phyloP scores from a whole-genome alignment of 2,329 filamentous ascomycete genomes.

The Fusarium caatingaense region DNA sequence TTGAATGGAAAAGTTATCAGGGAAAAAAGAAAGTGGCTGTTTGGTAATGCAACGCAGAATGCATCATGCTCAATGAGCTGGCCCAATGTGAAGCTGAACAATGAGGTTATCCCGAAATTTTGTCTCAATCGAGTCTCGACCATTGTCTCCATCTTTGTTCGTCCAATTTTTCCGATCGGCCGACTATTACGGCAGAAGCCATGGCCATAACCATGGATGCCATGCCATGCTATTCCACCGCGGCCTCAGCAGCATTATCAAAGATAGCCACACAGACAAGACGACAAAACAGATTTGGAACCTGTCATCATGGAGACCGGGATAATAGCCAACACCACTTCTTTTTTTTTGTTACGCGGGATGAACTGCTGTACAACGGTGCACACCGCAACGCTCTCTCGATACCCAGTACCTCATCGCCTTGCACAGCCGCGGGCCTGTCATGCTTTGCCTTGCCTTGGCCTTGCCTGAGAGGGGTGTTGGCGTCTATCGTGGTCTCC shows the following conservation, averaged over 20 bases:
- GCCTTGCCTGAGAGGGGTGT: conserved; percentile 33
- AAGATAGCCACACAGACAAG: conserved; percentile 11
- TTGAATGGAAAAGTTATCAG: conserved; percentile 9
- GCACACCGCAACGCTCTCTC: conserved; percentile 38
- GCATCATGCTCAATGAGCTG: conserved; percentile 36
- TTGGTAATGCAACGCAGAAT: conserved; percentile 23
- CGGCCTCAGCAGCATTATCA: conserved; percentile 36
- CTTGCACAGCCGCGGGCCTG: conserved; percentile 40
- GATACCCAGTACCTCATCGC: conserved; percentile 27
- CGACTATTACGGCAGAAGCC: conserved; percentile 16
- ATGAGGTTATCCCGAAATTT: conserved; percentile 34
- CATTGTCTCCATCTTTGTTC: conserved; percentile 21
- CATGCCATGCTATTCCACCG: conserved; percentile 24
- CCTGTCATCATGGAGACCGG: conserved; percentile 37
- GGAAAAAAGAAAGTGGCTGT: conserved; percentile 26
- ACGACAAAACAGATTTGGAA: conserved; percentile 36
- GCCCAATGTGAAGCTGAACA: conserved; percentile 17
- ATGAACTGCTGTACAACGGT: conserved; percentile 35
- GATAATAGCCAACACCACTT: conserved; percentile 17
- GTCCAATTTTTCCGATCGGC: conserved; percentile 10
- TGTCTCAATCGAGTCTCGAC: conserved; percentile 20
- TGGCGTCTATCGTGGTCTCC: conserved; percentile 38
- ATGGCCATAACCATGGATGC: conserved; percentile 6
- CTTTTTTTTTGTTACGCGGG: conserved; percentile 15
- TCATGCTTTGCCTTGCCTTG: conserved; percentile 26